Evolutionary conservation across 495 filamentous ascomycete genomes (phyloP).

Genomic region (Ascodesmis nigricans): DNA sequence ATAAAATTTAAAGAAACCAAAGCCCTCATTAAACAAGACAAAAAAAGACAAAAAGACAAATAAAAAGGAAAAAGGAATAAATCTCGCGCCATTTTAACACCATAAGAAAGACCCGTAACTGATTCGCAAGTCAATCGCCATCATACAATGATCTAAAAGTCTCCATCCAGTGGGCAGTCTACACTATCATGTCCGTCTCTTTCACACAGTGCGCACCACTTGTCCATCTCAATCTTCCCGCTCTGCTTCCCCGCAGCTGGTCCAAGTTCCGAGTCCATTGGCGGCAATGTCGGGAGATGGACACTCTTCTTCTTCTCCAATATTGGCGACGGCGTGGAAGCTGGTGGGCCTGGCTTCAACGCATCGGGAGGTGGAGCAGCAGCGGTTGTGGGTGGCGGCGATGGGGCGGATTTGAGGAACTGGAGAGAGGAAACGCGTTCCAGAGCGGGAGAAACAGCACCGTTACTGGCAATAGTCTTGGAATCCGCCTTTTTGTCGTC

Average conservation of each 20-base stretch:
- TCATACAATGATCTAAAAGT: too few relatives aligned
- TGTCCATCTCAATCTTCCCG: slow-evolving; percentile 53
- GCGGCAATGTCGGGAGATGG: slow-evolving; percentile 12
- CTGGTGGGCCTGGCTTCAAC: too few relatives aligned
- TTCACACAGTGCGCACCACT: slow-evolving; percentile 97
- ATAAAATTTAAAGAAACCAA: too few relatives aligned
- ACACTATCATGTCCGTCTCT: slow-evolving; percentile 88
- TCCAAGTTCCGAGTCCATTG: slow-evolving; percentile 25
- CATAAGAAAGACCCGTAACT: too few relatives aligned
- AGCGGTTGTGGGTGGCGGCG: background rate
- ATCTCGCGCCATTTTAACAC: too few relatives aligned
- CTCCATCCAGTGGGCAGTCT: slow-evolving; percentile 65
- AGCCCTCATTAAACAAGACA: too few relatives aligned
- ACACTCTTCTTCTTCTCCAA: slow-evolving; percentile 19
- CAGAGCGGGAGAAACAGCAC: background rate
- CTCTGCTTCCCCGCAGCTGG: slow-evolving; percentile 65
- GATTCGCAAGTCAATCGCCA: too few relatives aligned
- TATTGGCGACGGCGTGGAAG: background rate
- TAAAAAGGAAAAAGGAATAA: too few relatives aligned
- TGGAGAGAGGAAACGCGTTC: too few relatives aligned
- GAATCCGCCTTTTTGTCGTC: slow-evolving; percentile 6
- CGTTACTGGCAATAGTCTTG: slow-evolving; percentile 8
- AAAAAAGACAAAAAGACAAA: too few relatives aligned
- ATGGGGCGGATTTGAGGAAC: too few relatives aligned
- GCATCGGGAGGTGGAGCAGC: background rate